These are phyloP conservation scores for Aegilops speltoides DNA, from an alignment of 176 grass and related monocot genomes.

Conservation along the genomic window DNA sequence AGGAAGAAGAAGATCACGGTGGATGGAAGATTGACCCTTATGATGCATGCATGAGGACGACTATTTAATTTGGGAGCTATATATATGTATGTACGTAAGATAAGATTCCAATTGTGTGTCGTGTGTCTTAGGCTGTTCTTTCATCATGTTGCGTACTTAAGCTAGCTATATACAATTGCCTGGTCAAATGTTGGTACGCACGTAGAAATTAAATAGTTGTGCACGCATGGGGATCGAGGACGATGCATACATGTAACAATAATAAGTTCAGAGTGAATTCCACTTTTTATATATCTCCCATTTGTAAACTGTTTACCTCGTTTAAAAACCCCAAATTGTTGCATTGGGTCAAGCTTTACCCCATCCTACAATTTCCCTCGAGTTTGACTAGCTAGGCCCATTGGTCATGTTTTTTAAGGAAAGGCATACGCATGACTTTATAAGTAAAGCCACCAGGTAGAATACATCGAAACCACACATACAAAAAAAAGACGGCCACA, in stretches of 20 bases:
- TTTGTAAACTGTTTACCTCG: background rate
- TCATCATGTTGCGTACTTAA: background rate
- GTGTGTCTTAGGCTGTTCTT: background rate
- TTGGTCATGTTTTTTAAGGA: no score
- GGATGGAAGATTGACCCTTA: background rate
- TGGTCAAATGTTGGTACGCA: background rate
- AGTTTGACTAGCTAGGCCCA: no score
- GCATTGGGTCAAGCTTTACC: no score
- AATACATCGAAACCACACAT: no score
- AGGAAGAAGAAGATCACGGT: background rate
- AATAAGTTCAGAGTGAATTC: background rate
- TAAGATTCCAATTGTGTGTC: background rate
- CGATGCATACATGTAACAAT: background rate
- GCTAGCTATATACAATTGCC: background rate
- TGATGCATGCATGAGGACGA: background rate
- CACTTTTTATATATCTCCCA: background rate
- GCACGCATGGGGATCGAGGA: background rate
- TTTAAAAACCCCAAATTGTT: no score
- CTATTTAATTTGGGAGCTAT: background rate
- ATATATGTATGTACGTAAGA: background rate
- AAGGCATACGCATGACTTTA: no score
- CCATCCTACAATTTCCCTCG: no score
- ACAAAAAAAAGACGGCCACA: no score
- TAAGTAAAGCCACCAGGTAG: no score
- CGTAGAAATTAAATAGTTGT: background rate